These are phyloP conservation scores for Spergularia bocconei DNA, from an alignment of 148 eudicot species.

Conservation along the genomic window DNA sequence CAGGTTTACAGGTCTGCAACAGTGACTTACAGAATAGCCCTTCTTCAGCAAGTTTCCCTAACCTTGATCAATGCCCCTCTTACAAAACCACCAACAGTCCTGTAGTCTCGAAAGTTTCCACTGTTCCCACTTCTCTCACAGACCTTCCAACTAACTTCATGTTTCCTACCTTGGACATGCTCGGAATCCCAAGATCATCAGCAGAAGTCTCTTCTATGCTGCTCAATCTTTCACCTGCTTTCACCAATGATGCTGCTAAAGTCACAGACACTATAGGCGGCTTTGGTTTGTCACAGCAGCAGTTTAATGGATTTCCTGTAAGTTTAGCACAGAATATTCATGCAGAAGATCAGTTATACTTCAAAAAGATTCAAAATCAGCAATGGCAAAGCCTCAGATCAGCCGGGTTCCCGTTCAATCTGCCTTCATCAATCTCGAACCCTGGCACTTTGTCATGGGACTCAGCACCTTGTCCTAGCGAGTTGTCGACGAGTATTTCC, in stretches of 20 bases:
- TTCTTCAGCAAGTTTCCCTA: conserved; percentile 29
- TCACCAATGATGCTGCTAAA: conserved; percentile 23
- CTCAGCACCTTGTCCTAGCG: conserved; percentile 63
- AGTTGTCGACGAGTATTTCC: conserved; percentile 55
- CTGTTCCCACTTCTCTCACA: conserved; percentile 28
- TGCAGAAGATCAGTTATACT: conserved; percentile 35
- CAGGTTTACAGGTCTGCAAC: conserved; percentile 21
- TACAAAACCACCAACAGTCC: conserved; percentile 31
- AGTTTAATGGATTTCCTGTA: conserved; percentile 35
- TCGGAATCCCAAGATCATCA: conserved; percentile 30
- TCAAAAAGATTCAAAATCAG: conserved; percentile 37
- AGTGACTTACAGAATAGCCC: conserved; percentile 26
- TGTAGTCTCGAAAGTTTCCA: conserved; percentile 27
- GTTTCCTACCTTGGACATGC: conserved; percentile 40
- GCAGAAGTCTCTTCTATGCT: conserved; percentile 46
- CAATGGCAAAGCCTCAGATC: conserved; percentile 43
- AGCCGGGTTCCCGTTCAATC: conserved; percentile 53
- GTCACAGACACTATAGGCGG: conserved; percentile 33
- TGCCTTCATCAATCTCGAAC: conserved; percentile 35
- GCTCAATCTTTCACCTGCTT: conserved; percentile 38
- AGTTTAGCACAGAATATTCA: conserved; percentile 46
- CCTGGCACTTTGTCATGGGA: conserved; percentile 55
- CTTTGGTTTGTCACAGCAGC: conserved; percentile 45
- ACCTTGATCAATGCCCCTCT: conserved; percentile 36
- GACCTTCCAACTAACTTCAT: conserved; percentile 34